These are phyloP conservation scores for Coniferiporia sulphurascens DNA, from an alignment of 1,284 basidiomycete genomes.

Conservation along the genomic window DNA sequence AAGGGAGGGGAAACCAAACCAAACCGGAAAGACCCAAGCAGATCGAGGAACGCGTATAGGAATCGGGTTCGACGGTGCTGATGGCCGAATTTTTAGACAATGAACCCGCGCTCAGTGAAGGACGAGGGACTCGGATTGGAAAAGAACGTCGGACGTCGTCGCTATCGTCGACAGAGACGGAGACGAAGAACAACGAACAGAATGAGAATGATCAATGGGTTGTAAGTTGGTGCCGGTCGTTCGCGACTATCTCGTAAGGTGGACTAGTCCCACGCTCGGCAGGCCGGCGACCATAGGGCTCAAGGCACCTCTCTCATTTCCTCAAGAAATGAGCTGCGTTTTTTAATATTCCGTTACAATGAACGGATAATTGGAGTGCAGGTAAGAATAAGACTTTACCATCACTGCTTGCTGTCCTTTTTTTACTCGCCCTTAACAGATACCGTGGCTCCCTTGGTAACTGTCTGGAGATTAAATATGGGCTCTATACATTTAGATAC, in stretches of 20 bases:
- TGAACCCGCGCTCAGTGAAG: conserved; percentile 14
- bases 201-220: conserved; percentile 8
- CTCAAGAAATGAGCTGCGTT: neutral
- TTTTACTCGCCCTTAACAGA: no score
- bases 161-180: conserved; percentile 12
- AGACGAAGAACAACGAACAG: conserved; percentile 2
- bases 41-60: neutral
- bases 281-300: no score
- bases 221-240: neutral
- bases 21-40: conserved; percentile 13
- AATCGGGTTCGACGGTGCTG: neutral
- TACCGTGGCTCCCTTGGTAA: no score
- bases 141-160: conserved; percentile 9
- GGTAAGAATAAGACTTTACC: no score
- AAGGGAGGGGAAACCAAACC: conserved; percentile 1
- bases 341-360: no score
- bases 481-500: no score
- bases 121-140: conserved; percentile 8
- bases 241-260: neutral
- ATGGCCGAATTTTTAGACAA: conserved; percentile 8
- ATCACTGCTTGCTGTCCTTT: no score
- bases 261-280: neutral
- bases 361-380: no score
- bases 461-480: no score
- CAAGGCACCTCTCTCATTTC: neutral